Base-by-base conservation (phyloP, 192 early-diverging fungal species). In the Coemansia sp. region DNA sequence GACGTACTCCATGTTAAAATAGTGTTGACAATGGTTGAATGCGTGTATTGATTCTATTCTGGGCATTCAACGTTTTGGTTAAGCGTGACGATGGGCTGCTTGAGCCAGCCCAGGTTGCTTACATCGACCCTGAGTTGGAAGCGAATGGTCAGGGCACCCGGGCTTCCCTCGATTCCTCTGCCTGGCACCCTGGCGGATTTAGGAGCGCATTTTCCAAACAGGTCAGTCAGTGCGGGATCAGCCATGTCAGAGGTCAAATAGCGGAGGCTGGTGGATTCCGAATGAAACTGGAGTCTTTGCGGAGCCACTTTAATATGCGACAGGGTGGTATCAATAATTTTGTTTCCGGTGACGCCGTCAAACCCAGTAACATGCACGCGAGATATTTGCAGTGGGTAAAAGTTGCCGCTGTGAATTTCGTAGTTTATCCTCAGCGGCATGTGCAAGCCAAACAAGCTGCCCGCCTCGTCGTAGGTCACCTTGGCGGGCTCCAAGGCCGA, bases 51-150 rank as follows among this genome's bases (percentile, higher is more conserved):
- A 32, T 11, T 14, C 11, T 75, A 75, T 60, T 75, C 65, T 8
- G 71, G 71, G 21, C 71, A 75, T 13, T 68, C 59, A 10, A 75
- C 43, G 21, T 68, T 62, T 19, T 75, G 71, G 49, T 75, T 75
- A 9, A 75, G 45, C 6, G 71, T 75, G 30, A 75, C 71, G 1
- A 68, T 56, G n/a, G 71, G 71, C 32, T 68, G 65, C 15, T 52
- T 58, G 33, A 74, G 29, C 71, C 71, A 74, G 6, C 60, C 60
- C 17, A 74, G 60, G 30, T 58, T 54, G 3, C 19, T 29, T 15
- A 68, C 65, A 38, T 74, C 60, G 13, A 74, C 64, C 2, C 33
- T 64, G 37, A 74, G 59, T 29, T 74, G 71, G 57, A 74, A 74
- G 29, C 71, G 36, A 9, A 74, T 63, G 27, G 60, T 74, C 18